A percentile compares a stretch with the other conserved stretches of the same genome.
Conservation (phyloP, 2,329 filamentous ascomycete genomes). For the Pseudogymnoascus sp. region DNA sequence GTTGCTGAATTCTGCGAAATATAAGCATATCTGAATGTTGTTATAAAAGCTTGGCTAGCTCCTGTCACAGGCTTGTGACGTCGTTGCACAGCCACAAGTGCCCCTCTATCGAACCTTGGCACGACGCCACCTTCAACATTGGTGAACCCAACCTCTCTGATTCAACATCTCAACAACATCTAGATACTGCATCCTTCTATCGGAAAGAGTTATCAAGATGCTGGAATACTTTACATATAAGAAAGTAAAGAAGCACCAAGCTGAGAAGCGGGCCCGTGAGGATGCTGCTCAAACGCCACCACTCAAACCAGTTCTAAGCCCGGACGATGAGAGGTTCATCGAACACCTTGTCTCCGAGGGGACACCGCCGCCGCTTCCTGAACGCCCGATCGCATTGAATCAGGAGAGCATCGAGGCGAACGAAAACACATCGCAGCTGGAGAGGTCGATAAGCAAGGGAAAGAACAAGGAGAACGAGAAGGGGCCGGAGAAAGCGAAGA, state of each 20-base stretch:
- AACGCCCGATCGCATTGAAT: slow-evolving; percentile 18
- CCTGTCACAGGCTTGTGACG: slow-evolving; percentile 6
- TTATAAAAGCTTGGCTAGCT: background rate
- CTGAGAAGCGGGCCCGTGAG: slow-evolving; percentile 34
- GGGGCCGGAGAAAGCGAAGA: slow-evolving; percentile 25
- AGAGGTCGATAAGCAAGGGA: slow-evolving; percentile 16
- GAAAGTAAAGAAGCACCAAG: slow-evolving; percentile 53
- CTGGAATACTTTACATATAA: slow-evolving; percentile 55
- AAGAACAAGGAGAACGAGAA: slow-evolving; percentile 29
- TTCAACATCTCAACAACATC: background rate
- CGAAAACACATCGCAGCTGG: background rate
- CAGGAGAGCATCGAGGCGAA: slow-evolving; percentile 18
- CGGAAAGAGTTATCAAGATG: slow-evolving; percentile 34
- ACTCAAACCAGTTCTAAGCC: slow-evolving; percentile 40
- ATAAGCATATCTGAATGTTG: background rate
- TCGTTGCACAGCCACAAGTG: slow-evolving; percentile 2
- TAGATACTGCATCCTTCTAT: background rate
- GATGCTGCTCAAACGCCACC: slow-evolving; percentile 10
- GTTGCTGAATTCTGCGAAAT: background rate
- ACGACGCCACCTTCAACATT: background rate
- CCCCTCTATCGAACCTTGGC: background rate
- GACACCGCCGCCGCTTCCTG: slow-evolving; percentile 44
- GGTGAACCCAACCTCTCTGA: background rate
- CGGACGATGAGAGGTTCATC: slow-evolving; percentile 52
- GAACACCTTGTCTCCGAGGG: slow-evolving; percentile 44